Base-by-base conservation (phyloP, 345 rosid genomes). In the Trapa bicornis region DNA sequence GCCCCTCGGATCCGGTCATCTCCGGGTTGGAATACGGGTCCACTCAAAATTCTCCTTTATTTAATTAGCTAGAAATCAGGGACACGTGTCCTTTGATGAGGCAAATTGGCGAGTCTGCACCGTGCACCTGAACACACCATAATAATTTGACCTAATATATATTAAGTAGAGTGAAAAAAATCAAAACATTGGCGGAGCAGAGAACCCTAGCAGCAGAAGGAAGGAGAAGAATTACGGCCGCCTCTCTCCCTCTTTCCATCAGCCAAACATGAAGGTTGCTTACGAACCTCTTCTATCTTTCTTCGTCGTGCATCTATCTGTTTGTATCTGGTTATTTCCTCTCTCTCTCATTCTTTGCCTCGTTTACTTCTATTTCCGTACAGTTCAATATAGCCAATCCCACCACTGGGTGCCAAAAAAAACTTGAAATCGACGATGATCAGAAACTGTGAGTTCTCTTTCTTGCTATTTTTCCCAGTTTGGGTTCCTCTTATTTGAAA, bases 321-420 rank as follows among this genome's bases (percentile, higher is more conserved):
- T 4, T 45, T 45, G 48, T 11, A 7, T 22, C 56, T 50, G 3
- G 22, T 5, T 50, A 15, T 50, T 14, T 4, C 22, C 22, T 14
- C 3, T 17, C 17, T 45, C 54, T 65, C 56, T n/a, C 10, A 22
- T 29, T 3, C 38, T 2, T 16, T 8, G 37, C 37, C 12, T 57
- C 61, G 61, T 57, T 57, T n/a, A 3, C 11, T 32, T 22, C 35
- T n/a, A 4, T 2, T 7, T 53, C 38, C 33, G 5, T 74, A 39
- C 75, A 81, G 82, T 78, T 81, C 72, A 81, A 81, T 67, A 78
- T 78, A 13, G 82, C 82, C 57, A 76, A 76, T 56, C 83, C 86
- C 3, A 78, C 86, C 52, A 80, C 83, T 11, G 86, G 84, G 2
- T 82, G 83, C 79, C 86, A 76, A 77, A 82, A 82, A 82, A 77